These are phyloP conservation scores for Fusarium sp. DNA, from an alignment of 2,329 filamentous ascomycete genomes.

Conservation along the genomic window DNA sequence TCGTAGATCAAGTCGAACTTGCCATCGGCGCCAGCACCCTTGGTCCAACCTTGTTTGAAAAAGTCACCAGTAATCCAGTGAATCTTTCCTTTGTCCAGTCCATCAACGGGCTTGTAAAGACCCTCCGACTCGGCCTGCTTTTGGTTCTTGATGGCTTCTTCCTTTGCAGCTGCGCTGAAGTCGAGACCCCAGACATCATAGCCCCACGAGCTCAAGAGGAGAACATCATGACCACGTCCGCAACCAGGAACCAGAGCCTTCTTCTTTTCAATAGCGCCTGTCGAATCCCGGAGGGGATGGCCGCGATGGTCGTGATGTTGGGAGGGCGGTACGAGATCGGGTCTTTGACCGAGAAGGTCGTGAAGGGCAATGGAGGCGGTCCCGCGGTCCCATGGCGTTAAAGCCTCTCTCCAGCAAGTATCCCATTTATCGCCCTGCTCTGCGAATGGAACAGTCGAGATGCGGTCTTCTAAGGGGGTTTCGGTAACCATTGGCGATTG, in stretches of 20 bases:
- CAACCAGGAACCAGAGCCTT: slow-evolving; percentile 82
- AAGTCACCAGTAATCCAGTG: slow-evolving; percentile 74
- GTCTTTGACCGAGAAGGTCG: slow-evolving; percentile 62
- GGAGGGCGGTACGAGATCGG: slow-evolving; percentile 58
- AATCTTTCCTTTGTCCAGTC: slow-evolving; percentile 61
- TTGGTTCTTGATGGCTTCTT: slow-evolving; percentile 61
- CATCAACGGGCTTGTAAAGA: slow-evolving; percentile 57
- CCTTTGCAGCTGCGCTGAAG: slow-evolving; percentile 63
- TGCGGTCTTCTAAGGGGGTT: slow-evolving; percentile 50
- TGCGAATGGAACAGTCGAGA: slow-evolving; percentile 51
- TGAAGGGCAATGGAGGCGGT: slow-evolving; percentile 65
- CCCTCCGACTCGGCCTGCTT: slow-evolving; percentile 54
- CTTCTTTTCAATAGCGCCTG: slow-evolving; percentile 44
- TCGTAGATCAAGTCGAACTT: slow-evolving; percentile 76
- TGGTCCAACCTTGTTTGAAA: slow-evolving; percentile 70
- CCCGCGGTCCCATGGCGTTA: slow-evolving; percentile 69
- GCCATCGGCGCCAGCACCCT: slow-evolving; percentile 55
- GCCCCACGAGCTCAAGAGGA: slow-evolving; percentile 78
- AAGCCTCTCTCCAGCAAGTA: slow-evolving; percentile 59
- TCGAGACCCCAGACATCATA: slow-evolving; percentile 85
- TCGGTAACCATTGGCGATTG: slow-evolving; percentile 39
- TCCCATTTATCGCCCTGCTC: slow-evolving; percentile 60
- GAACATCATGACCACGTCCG: slow-evolving; percentile 83
- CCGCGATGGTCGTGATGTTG: slow-evolving; percentile 52
- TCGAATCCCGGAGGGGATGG: slow-evolving; percentile 42